Conservation (phyloP, 441 rosid genomes). For the Breynia disticha region DNA sequence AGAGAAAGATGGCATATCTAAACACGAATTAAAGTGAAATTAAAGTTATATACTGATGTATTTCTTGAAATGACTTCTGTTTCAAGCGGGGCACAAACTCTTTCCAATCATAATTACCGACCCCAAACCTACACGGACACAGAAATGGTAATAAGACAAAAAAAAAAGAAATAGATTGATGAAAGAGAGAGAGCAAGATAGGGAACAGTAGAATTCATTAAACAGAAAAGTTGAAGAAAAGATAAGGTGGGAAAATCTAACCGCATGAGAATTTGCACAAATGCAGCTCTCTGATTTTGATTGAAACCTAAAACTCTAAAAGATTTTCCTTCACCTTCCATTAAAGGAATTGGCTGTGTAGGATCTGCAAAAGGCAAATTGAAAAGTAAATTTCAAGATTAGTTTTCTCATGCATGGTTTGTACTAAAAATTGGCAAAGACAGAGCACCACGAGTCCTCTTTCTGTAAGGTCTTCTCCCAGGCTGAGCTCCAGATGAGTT, state of each 20-base stretch:
- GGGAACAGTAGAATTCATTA: slow-evolving; percentile 4
- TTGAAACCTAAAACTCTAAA: slow-evolving; percentile 90
- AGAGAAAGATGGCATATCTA: too few relatives aligned
- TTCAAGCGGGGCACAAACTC: slow-evolving; percentile 80
- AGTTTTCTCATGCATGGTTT: slow-evolving; percentile 2
- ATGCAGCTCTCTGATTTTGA: slow-evolving; percentile 90
- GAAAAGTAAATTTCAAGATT: slow-evolving; percentile 12
- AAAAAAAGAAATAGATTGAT: neutral
- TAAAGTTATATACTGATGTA: slow-evolving; percentile 40
- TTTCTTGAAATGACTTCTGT: slow-evolving; percentile 88
- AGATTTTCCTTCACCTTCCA: slow-evolving; percentile 99
- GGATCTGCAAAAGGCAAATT: slow-evolving; percentile 32
- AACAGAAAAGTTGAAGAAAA: slow-evolving; percentile 2
- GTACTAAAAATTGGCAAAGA: slow-evolving; percentile 8
- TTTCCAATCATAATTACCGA: slow-evolving; percentile 86
- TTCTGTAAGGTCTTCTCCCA: slow-evolving; percentile 69
- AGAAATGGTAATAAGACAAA: neutral
- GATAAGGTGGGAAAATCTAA: slow-evolving; percentile 17
- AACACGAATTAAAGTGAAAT: too few relatives aligned
- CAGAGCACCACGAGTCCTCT: slow-evolving; percentile 62
- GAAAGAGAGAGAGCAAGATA: slow-evolving; percentile 1
- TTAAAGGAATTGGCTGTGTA: slow-evolving; percentile 69
- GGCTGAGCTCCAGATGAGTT: slow-evolving; percentile 56
- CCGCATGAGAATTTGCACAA: slow-evolving; percentile 96
- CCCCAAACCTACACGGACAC: slow-evolving; percentile 64